Evolutionary conservation across 2,329 filamentous ascomycete genomes (phyloP), one percentile per base, ranked within the genome.

Genomic region (Colletotrichum navitas): DNA sequence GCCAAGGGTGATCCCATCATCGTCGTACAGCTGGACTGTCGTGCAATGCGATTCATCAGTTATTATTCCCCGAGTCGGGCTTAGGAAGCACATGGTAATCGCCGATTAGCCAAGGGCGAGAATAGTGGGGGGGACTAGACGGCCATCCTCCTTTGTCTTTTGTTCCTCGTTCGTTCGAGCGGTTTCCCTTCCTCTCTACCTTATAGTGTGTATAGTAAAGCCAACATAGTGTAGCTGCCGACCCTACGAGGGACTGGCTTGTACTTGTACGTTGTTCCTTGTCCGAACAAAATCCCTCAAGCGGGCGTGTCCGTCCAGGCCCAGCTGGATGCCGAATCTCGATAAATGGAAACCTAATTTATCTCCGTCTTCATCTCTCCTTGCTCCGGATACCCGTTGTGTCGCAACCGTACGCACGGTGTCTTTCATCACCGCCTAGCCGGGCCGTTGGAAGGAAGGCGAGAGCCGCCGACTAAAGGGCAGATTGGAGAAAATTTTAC

Each of bases 341-440:
- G 34, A 56, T 18, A 56, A 55, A 26, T 2, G 26, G 3, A 51
- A 18, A 29, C 49, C 14, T 10, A 21, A 32, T 52, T 29, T 29
- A 12, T 29, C 49, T 51, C 52, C 49, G 47, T 32, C 26, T 18
- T 5, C 14, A 18, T 52, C 14, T 41, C 29, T 11, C 16, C 6
- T 10, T 26, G 2, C 26, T 29, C 10, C 29, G 18, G 51, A n/a
- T 18, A 12, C 16, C 51, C 55, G n/a, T 34, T 41, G 55, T 43
- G 34, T 52, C 34, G 36, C 2, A 41, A 39, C 60, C 24, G 21
- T 43, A 58, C 49, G 39, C 18, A 34, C 66, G 60, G 66, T 54
- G 65, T 59, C 36, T 32, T 54, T 45, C 54, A 66, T 11, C 47
- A 49, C 5, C 47, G 14, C 10, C 47, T 16, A 47, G 7, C 41